phyloP scores from a whole-genome alignment of 2,329 filamentous ascomycete species.

The Fusarium sp. region DNA sequence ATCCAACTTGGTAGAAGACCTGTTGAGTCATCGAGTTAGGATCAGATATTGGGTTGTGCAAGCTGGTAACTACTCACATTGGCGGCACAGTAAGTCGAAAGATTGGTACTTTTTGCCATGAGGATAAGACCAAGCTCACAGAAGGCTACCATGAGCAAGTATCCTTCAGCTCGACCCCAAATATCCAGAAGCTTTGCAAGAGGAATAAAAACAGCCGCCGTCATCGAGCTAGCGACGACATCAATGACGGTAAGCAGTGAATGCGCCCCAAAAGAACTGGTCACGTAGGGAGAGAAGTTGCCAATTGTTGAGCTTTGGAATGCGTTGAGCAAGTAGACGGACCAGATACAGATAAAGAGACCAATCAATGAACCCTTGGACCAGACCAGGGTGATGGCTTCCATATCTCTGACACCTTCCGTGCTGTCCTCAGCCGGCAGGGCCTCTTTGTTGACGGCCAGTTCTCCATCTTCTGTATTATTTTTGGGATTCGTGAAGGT shows the following conservation, averaged over 20 bases:
- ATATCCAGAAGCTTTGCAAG: conserved; percentile 25
- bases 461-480: conserved; percentile 21
- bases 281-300: conserved; percentile 58
- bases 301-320: conserved; percentile 57
- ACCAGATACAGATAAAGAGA: conserved; percentile 50
- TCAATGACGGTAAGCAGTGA: conserved; percentile 63
- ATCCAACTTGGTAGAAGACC: conserved; percentile 72
- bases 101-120: conserved; percentile 65
- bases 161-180: conserved; percentile 20
- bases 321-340: conserved; percentile 62
- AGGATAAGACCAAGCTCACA: conserved; percentile 64
- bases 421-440: conserved; percentile 29
- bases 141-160: conserved; percentile 33
- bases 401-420: conserved; percentile 46
- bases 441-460: not conserved
- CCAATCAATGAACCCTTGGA: conserved; percentile 50
- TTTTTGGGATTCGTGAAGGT: conserved; percentile 18
- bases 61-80: conserved; percentile 46
- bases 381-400: conserved; percentile 55
- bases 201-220: conserved; percentile 8
- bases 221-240: conserved; percentile 56
- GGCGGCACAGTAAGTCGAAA: conserved; percentile 61
- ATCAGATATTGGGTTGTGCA: not conserved
- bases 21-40: conserved; percentile 44
- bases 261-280: conserved; percentile 62